phyloP scores from a whole-genome alignment of 2,329 filamentous ascomycete genomes.

The Arthroderma sp. region DNA sequence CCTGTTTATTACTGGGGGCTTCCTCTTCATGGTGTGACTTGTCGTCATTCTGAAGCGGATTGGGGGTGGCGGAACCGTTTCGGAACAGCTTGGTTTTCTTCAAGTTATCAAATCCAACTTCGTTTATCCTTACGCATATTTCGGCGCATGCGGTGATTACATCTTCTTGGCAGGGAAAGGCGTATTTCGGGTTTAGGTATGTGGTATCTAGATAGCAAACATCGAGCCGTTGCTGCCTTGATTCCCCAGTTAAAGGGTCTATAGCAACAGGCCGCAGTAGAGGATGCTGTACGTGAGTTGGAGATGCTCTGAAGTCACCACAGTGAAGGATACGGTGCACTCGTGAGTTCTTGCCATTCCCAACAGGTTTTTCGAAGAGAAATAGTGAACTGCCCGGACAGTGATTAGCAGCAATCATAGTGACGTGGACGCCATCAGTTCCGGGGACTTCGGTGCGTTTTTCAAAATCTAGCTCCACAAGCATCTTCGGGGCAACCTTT shows the following conservation, averaged over 20 bases:
- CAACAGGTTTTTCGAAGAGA: conserved; percentile 68
- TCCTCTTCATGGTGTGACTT: conserved; percentile 25
- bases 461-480: conserved; percentile 78
- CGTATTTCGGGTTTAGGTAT: conserved; percentile 88
- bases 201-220: conserved; percentile 96
- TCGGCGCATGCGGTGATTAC: conserved; percentile 81
- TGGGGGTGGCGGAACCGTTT: not conserved
- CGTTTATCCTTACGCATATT: conserved; percentile 66
- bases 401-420: conserved; percentile 93
- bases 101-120: conserved; percentile 44
- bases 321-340: conserved; percentile 80
- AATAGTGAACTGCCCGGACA: conserved; percentile 92
- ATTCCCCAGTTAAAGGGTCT: conserved; percentile 57
- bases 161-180: conserved; percentile 77
- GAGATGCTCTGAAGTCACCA: conserved; percentile 87
- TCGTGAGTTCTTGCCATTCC: conserved; percentile 46
- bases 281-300: conserved; percentile 69
- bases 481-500: conserved; percentile 70
- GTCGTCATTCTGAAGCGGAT: conserved; percentile 15
- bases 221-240: conserved; percentile 74
- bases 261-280: conserved; percentile 62
- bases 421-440: conserved; percentile 72
- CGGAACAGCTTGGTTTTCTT: not conserved
- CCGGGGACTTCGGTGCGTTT: conserved; percentile 62
- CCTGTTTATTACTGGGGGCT: not conserved